Base-by-base conservation (phyloP, 331 rosid genomes). In the Rosa hybrid region DNA sequence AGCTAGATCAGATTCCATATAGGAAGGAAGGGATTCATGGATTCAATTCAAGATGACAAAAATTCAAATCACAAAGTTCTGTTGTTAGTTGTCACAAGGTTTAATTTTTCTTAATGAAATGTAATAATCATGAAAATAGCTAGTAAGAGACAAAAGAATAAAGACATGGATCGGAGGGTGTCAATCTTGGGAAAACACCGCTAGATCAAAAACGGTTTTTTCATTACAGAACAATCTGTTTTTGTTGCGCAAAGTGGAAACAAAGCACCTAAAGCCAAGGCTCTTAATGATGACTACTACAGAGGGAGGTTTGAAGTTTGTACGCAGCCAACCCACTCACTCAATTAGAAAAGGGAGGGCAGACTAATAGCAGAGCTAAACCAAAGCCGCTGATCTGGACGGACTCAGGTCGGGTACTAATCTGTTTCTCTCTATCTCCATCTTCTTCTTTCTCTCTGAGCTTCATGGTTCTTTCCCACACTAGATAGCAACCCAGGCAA, bases 221-320 rank as follows among this genome's bases (percentile, higher is more conserved):
- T 79, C 67, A n/a, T n/a, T n/a, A 49, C 68, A 78, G 81, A 89
- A 88, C 91, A 34, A 65, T 74, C 80, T 77, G 65, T 65, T 87
- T 89, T 79, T 46, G 90, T 74, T 57, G 96, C 90, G 84, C 89
- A 91, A 82, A 86, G 34, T 84, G 63, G 94, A 77, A 71, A 93
- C 84, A 91, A 77, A 76, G 92, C 79, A 73, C 87, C 86, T 27
- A 91, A 67, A 20, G 74, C 83, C 41, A 46, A 86, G 88, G 83
- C 97, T 90, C 91, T 91, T 93, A 94, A 93, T 93, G 88, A 72
- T 49, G 34, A 30, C 34, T 49, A 63, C 60, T 5, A 65, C 21
- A 14, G 34, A 30, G 34, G 34, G 34, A 2, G 34, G 34, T 30
- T 30, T 30, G 34, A 30, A 30, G 1, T 30, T 30, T 30, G 34